Evolutionary conservation across 225 moss, liverwort and hornwort genomes (phyloP).

Genomic region (Climacium dendroides): DNA sequence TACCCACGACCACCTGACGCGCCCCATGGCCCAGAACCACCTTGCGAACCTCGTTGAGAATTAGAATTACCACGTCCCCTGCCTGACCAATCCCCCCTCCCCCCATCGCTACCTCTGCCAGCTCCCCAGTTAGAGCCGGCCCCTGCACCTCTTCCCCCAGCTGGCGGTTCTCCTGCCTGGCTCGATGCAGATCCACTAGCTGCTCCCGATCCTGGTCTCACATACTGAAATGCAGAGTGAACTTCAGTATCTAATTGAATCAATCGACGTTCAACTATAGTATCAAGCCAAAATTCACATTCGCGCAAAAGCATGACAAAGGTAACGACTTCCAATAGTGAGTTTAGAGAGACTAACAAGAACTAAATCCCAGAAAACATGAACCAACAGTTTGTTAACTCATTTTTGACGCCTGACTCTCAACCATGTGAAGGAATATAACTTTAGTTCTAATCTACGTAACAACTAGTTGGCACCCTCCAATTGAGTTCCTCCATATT

Average conservation of each 20-base stretch:
- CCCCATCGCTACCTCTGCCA: slow-evolving; percentile 47
- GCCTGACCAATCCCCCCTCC: slow-evolving; percentile 75
- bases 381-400: not conserved
- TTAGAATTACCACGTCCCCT: slow-evolving; percentile 57
- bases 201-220: slow-evolving; percentile 80
- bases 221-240: slow-evolving; percentile 50
- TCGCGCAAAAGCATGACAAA: not conserved
- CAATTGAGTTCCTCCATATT: not conserved
- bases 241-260: not conserved
- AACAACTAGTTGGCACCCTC: not conserved
- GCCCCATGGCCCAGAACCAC: slow-evolving; percentile 61
- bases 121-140: slow-evolving; percentile 57
- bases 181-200: slow-evolving; percentile 44
- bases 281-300: not conserved
- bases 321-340: not conserved
- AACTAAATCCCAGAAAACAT: not conserved
- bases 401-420: not conserved
- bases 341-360: not conserved
- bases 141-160: slow-evolving; percentile 53
- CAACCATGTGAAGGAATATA: not conserved
- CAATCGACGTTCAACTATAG: not conserved
- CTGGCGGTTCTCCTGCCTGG: slow-evolving; percentile 54
- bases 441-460: not conserved
- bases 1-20: slow-evolving; percentile 51
- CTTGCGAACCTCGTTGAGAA: slow-evolving; percentile 53